A percentile compares a stretch with the other conserved stretches of the same genome.
Evolutionary conservation across 208 protist species (phyloP).

Genomic region (Zelonia costaricensis): DNA sequence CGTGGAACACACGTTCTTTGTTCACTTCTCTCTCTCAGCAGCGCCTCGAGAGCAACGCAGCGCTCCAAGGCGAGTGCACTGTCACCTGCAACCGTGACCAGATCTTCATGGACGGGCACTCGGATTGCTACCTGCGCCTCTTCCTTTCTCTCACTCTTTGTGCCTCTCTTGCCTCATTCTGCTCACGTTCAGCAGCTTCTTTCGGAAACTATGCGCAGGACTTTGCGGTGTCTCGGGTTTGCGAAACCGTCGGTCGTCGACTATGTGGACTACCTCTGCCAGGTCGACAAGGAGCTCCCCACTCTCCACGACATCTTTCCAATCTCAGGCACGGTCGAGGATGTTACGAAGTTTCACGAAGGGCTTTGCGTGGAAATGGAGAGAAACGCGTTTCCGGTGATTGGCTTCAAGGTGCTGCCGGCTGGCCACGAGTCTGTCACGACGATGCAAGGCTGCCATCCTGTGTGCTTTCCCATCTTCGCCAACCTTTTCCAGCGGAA

Average conservation of each 20-base stretch:
- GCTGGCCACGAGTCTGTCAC: constrained; percentile 42
- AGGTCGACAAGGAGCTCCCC: constrained; percentile 59
- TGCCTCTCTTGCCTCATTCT: constrained; percentile 10
- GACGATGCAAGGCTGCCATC: constrained; percentile 39
- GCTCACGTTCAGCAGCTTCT: neutral
- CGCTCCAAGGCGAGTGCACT: too few species aligned
- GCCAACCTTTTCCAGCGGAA: constrained; percentile 42
- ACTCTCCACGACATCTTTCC: constrained; percentile 74
- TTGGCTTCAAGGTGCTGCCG: constrained; percentile 76
- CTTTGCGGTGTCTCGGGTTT: constrained; percentile 16
- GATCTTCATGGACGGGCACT: too few species aligned
- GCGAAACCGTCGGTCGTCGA: constrained; percentile 37
- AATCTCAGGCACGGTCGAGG: constrained; percentile 32
- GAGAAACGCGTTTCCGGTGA: constrained; percentile 46
- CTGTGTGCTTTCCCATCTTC: constrained; percentile 76
- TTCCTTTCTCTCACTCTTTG: too few species aligned
- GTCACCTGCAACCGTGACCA: too few species aligned
- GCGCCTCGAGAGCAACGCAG: too few species aligned
- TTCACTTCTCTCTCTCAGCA: too few species aligned
- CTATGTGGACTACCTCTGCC: constrained; percentile 70
- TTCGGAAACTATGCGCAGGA: constrained; percentile 14
- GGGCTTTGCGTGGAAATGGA: constrained; percentile 64
- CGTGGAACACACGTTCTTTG: too few species aligned
- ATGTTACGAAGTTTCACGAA: constrained; percentile 69
- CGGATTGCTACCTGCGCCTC: too few species aligned